Conservation (phyloP, 306 rosid species). For the Trichosanthes cucumerina region DNA sequence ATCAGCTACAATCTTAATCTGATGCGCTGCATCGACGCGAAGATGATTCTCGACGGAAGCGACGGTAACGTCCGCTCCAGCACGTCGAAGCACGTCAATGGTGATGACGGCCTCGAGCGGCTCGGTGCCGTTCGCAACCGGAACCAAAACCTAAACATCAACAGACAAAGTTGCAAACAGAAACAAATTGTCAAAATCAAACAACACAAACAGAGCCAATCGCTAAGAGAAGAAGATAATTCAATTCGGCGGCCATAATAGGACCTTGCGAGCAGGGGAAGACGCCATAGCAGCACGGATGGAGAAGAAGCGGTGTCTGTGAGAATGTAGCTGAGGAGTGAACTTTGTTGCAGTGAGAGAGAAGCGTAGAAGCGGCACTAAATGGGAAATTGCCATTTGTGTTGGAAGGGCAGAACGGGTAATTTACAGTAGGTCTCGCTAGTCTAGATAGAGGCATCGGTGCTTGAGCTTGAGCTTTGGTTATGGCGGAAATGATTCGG, state of each 20-base stretch:
- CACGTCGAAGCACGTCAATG: conserved; percentile 75
- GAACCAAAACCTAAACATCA: conserved; percentile 49
- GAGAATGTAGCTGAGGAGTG: conserved; percentile 8
- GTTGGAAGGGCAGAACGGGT: conserved; percentile 7
- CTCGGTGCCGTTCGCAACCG: conserved; percentile 84
- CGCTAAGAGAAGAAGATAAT: neutral
- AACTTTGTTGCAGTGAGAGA: neutral
- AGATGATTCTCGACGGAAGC: conserved; percentile 59
- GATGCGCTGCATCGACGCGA: conserved; percentile 53
- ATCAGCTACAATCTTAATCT: conserved; percentile 71
- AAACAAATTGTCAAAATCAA: neutral
- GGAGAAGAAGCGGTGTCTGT: conserved; percentile 19
- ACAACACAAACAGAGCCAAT: neutral
- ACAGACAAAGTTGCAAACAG: neutral
- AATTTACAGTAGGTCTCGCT: conserved; percentile 8
- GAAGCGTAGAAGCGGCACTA: conserved; percentile 3
- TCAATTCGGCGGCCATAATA: neutral
- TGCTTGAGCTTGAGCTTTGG: neutral
- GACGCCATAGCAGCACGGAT: conserved; percentile 36
- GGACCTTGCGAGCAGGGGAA: conserved; percentile 15
- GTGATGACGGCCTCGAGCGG: conserved; percentile 85
- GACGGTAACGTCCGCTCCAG: conserved; percentile 85
- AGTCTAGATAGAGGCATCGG: neutral
- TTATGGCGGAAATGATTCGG: conserved; percentile 6
- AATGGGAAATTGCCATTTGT: conserved; percentile 35